A percentile compares a stretch with the other conserved stretches of the same genome.
Evolutionary conservation across 805 yeast species (phyloP).

Genomic region (Yarrowia sp.): DNA sequence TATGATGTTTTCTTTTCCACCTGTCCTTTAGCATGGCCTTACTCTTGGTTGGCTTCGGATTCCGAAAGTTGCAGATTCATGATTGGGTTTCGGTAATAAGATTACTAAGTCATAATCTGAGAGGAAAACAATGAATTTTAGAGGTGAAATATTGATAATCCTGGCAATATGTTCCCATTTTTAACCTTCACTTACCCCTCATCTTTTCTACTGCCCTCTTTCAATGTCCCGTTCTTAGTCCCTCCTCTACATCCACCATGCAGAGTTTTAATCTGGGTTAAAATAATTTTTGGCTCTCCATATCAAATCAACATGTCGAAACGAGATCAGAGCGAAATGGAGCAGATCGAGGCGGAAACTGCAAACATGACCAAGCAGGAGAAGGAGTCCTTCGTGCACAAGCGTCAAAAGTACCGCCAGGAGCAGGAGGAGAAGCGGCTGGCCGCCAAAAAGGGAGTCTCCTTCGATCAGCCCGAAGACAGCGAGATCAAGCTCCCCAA

Average conservation of each 20-base stretch:
- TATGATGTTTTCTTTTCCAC: neutral
- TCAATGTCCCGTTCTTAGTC: too few species aligned
- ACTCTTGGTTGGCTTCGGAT: neutral
- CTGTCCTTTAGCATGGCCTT: neutral
- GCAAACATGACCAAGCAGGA: slow-evolving; percentile 30
- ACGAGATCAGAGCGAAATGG: slow-evolving; percentile 37
- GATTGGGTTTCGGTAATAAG: neutral
- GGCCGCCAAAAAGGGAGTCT: slow-evolving; percentile 57
- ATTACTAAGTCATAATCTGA: slow-evolving; percentile 25
- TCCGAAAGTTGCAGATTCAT: neutral
- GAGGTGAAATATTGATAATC: too few species aligned
- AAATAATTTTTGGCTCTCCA: neutral
- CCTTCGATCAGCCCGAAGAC: slow-evolving; percentile 48
- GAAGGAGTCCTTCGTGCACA: slow-evolving; percentile 42
- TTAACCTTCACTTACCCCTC: neutral
- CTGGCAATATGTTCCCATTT: neutral
- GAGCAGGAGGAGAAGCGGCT: slow-evolving; percentile 60
- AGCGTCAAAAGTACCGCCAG: slow-evolving; percentile 51
- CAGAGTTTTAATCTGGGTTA: slow-evolving; percentile 27
- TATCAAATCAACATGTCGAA: slow-evolving; percentile 22
- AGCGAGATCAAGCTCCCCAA: slow-evolving; percentile 66
- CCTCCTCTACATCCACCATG: neutral
- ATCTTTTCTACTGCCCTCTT: too few species aligned
- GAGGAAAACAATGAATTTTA: too few species aligned
- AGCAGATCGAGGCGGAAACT: slow-evolving; percentile 16